Percentiles rank a stretch among this genome's conserved stretches.
Evolutionary conservation across 495 filamentous ascomycete genomes (phyloP).

Genomic region (Neurospora terricola): DNA sequence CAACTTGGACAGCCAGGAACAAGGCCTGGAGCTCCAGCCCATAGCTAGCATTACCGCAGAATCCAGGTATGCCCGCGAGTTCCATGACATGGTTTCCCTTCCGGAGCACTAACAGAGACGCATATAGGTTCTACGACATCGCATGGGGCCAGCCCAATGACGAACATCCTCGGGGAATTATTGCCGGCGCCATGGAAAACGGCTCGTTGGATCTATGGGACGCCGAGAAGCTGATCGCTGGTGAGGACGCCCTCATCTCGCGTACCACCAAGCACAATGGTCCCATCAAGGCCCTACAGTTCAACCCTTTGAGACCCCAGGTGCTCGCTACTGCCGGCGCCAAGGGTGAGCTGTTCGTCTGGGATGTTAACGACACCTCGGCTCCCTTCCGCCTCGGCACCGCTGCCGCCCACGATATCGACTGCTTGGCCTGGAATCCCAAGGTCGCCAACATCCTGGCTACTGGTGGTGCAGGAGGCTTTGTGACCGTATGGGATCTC

Average conservation of each 20-base stretch:
- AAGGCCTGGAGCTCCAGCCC: constrained; percentile 75
- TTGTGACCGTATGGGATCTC: constrained; percentile 97
- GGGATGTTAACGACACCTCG: constrained; percentile 78
- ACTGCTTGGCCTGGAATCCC: constrained; percentile 96
- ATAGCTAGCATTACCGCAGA: constrained; percentile 75
- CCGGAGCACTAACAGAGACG: constrained; percentile 2
- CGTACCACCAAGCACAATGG: constrained; percentile 88
- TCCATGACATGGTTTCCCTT: not conserved
- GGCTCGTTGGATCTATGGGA: constrained; percentile 95
- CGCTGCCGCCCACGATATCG: constrained; percentile 82
- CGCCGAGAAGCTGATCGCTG: constrained; percentile 70
- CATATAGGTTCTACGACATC: constrained; percentile 83
- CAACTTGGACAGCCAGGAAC: constrained; percentile 59
- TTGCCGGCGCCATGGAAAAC: constrained; percentile 93
- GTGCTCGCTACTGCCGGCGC: constrained; percentile 86
- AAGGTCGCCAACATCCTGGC: constrained; percentile 95
- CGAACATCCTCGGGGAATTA: constrained; percentile 68
- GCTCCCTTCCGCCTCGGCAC: constrained; percentile 85
- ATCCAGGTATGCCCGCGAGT: constrained; percentile 56
- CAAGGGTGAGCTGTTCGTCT: constrained; percentile 94
- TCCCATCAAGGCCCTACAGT: constrained; percentile 90
- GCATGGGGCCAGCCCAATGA: constrained; percentile 79
- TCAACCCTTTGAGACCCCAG: constrained; percentile 89
- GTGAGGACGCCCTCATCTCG: constrained; percentile 66
- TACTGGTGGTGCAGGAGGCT: constrained; percentile 87